Percentiles rank a stretch among this genome's conserved stretches.
These are phyloP conservation scores for Candida maesae DNA, from an alignment of 805 yeast genomes.

Conservation along the genomic window DNA sequence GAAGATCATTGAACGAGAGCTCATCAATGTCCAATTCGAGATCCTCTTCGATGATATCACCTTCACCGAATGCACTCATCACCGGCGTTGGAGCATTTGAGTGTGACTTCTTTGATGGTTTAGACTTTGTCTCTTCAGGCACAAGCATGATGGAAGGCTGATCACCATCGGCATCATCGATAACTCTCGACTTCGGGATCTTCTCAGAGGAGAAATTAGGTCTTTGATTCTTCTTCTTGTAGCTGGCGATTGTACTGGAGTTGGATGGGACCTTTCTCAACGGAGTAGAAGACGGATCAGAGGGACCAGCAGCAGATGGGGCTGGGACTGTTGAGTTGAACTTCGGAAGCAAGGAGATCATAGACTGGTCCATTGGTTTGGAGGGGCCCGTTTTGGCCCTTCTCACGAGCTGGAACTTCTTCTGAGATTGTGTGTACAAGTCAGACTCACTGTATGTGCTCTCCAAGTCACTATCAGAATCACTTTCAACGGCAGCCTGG, in stretches of 20 bases:
- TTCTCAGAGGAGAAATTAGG: constrained; percentile 72
- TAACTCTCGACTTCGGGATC: constrained; percentile 61
- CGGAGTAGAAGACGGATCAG: not conserved
- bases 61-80: not conserved
- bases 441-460: constrained; percentile 21
- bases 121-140: constrained; percentile 37
- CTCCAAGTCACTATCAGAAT: constrained; percentile 29
- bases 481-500: constrained; percentile 21
- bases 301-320: not conserved
- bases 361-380: not conserved
- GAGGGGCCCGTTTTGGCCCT: constrained; percentile 6
- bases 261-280: constrained; percentile 5
- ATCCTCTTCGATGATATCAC: not conserved
- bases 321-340: not conserved
- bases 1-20: constrained; percentile 75
- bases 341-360: not conserved
- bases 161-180: constrained; percentile 66
- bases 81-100: constrained; percentile 2
- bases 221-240: constrained; percentile 29
- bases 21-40: constrained; percentile 30
- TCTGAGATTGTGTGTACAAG: constrained; percentile 3
- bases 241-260: constrained; percentile 8
- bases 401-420: constrained; percentile 9
- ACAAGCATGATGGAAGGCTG: constrained; percentile 62
- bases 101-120: not conserved